These are phyloP conservation scores for Flaveria sonorensis DNA, from an alignment of 129 eudicot genomes.

Conservation along the genomic window DNA sequence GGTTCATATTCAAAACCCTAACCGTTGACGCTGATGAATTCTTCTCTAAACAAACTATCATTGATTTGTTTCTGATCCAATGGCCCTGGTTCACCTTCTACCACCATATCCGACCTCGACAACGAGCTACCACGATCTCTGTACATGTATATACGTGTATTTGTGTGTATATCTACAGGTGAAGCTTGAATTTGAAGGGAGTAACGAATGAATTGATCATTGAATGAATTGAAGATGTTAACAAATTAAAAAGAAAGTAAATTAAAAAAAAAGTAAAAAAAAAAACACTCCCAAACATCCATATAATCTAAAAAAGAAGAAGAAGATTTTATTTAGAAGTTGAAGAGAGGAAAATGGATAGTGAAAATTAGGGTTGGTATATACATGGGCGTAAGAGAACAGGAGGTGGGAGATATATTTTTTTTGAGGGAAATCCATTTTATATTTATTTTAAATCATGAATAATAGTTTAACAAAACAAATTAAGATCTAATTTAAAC, in stretches of 20 bases:
- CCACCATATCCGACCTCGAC: conserved; percentile 51
- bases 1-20: conserved; percentile 35
- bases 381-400: conserved; percentile 9
- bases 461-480: too few relatives aligned
- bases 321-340: conserved; percentile 10
- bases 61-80: conserved; percentile 80
- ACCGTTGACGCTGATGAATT: conserved; percentile 57
- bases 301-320: background rate
- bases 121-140: conserved; percentile 58
- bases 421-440: conserved; percentile 4
- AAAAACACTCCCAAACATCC: too few relatives aligned
- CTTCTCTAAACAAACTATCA: conserved; percentile 67
- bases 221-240: conserved; percentile 21
- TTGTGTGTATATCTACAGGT: conserved; percentile 21
- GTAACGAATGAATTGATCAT: background rate
- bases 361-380: conserved; percentile 39
- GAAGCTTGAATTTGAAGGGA: background rate
- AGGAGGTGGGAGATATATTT: conserved; percentile 30
- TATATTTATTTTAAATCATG: too few relatives aligned
- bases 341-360: conserved; percentile 19
- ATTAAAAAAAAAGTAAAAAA: too few relatives aligned
- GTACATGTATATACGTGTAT: conserved; percentile 44
- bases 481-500: too few relatives aligned
- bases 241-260: too few relatives aligned
- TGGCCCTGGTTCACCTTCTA: conserved; percentile 40